These are phyloP conservation scores for Bertia moriformis DNA, from an alignment of 2,329 filamentous ascomycete genomes.

Conservation along the genomic window DNA sequence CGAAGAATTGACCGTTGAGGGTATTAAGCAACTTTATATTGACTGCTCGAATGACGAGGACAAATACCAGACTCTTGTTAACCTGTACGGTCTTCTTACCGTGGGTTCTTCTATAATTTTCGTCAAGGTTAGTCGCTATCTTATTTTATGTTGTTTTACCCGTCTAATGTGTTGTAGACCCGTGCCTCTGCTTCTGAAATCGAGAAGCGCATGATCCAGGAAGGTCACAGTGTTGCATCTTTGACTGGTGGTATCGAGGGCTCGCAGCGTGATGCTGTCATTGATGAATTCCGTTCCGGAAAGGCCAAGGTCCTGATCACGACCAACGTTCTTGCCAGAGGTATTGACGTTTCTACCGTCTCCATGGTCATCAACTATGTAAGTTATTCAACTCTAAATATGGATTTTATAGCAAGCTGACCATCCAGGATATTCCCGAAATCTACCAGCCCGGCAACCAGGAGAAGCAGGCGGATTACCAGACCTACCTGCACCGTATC, in stretches of 20 bases:
- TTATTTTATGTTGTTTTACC: neutral
- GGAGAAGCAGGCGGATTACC: slow-evolving; percentile 53
- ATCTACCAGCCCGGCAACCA: slow-evolving; percentile 34
- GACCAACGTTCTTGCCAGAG: slow-evolving; percentile 61
- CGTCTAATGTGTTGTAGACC: no score
- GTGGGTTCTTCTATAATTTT: slow-evolving; percentile 67
- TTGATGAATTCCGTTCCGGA: slow-evolving; percentile 52
- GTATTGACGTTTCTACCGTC: slow-evolving; percentile 56
- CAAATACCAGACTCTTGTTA: slow-evolving; percentile 53
- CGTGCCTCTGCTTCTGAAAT: slow-evolving; percentile 52
- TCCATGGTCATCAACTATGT: slow-evolving; percentile 65
- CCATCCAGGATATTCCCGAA: slow-evolving; percentile 8
- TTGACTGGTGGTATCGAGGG: slow-evolving; percentile 56
- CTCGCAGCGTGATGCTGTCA: slow-evolving; percentile 48
- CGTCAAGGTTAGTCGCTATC: slow-evolving; percentile 35
- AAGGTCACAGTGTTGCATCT: slow-evolving; percentile 57
- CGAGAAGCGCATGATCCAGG: slow-evolving; percentile 47
- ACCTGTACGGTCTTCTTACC: slow-evolving; percentile 60
- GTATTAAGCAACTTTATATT: slow-evolving; percentile 63
- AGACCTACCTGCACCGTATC: slow-evolving; percentile 65
- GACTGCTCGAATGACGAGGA: slow-evolving; percentile 51
- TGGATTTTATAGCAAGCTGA: neutral
- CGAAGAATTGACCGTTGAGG: slow-evolving; percentile 59
- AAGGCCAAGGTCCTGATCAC: slow-evolving; percentile 61
- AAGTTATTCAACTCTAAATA: slow-evolving; percentile 1